Evolutionary conservation across 805 yeast species (phyloP).

Genomic region (Isabelozyma heimii): DNA sequence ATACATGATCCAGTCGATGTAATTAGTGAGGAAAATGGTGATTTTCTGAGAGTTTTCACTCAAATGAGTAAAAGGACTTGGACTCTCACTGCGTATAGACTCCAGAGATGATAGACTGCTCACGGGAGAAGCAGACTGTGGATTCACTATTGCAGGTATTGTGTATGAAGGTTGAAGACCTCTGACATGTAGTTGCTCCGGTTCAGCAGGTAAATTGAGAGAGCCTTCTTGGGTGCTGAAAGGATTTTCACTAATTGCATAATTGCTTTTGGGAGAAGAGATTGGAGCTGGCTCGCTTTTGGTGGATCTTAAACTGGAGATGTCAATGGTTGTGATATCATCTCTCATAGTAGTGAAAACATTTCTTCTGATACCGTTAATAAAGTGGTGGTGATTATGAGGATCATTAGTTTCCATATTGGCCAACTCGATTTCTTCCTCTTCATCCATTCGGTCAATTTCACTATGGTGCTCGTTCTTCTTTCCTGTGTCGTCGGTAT

Average conservation of each 20-base stretch:
- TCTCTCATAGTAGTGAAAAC: constrained; percentile 25
- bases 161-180: constrained; percentile 1
- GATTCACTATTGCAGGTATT: background rate
- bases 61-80: constrained; percentile 1
- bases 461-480: constrained; percentile 14
- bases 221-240: constrained; percentile 8
- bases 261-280: background rate
- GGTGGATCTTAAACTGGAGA: constrained; percentile 13
- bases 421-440: constrained; percentile 15
- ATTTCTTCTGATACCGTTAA: constrained; percentile 5
- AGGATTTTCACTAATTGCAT: constrained; percentile 12
- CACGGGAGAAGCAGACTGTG: background rate
- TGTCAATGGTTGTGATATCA: constrained; percentile 40
- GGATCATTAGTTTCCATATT: constrained; percentile 1
- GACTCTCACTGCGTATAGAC: too few relatives aligned
- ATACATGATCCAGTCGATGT: constrained; percentile 59
- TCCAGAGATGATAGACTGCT: background rate
- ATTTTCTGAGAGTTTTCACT: constrained; percentile 17
- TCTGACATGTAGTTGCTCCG: constrained; percentile 1
- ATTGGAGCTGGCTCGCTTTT: constrained; percentile 10
- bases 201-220: background rate
- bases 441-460: constrained; percentile 9
- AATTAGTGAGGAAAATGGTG: constrained; percentile 35
- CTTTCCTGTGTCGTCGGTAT: constrained; percentile 3
- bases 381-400: constrained; percentile 1